phyloP scores from a whole-genome alignment of 768 basidiomycete genomes.

The Leucocoprinus leucothites region DNA sequence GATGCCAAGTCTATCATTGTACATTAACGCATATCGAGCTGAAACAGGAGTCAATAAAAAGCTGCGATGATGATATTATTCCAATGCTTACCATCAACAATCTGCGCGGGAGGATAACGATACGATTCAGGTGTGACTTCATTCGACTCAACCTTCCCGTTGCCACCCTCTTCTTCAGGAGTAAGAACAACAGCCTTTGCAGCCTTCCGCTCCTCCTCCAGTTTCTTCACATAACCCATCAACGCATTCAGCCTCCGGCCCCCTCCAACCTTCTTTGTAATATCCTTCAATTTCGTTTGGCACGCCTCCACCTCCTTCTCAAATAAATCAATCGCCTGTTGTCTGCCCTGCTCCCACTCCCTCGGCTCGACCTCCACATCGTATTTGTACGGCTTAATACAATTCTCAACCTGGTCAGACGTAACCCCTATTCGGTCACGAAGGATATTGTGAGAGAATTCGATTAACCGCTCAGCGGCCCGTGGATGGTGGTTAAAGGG shows the following conservation, averaged over 20 bases:
- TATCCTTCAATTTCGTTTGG: conserved; percentile 82
- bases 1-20: conserved; percentile 75
- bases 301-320: conserved; percentile 84
- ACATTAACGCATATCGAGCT: conserved; percentile 93
- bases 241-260: conserved; percentile 71
- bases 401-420: conserved; percentile 99
- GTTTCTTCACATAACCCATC: conserved; percentile 73
- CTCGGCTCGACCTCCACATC: conserved; percentile 91
- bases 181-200: conserved; percentile 48
- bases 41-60: conserved; percentile 15
- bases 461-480: conserved; percentile 83
- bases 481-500: conserved; percentile 91
- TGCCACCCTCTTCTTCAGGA: conserved; percentile 19
- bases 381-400: conserved; percentile 99
- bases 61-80: not conserved
- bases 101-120: conserved; percentile 86
- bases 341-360: conserved; percentile 89
- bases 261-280: conserved; percentile 87
- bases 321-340: conserved; percentile 71
- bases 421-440: conserved; percentile 91
- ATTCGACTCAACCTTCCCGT: conserved; percentile 31
- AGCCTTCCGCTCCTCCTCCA: conserved; percentile 69
- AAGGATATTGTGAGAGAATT: conserved; percentile 91
- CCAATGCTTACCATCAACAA: conserved; percentile 78
- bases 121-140: conserved; percentile 66